Evolutionary conservation across 208 protist species (phyloP), one percentile per base, ranked within the genome.

Genomic region (Blastocrithidia nonstop): DNA sequence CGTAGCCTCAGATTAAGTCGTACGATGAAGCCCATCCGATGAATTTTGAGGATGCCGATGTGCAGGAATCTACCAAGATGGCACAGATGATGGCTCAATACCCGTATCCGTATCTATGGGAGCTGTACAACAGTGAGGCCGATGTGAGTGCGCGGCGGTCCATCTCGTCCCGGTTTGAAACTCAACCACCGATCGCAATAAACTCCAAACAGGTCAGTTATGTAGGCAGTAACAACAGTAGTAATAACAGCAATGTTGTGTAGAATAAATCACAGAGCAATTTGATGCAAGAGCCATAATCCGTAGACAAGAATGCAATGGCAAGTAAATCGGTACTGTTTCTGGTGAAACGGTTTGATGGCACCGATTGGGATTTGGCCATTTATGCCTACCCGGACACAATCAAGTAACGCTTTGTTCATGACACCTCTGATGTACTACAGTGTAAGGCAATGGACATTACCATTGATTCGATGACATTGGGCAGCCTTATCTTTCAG

Each of bases 321-420:
- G n/a, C n/a, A n/a, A n/a, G n/a, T n/a, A n/a, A n/a, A n/a, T n/a
- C n/a, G n/a, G n/a, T n/a, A n/a, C n/a, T n/a, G n/a, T n/a, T 53
- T 4, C 11, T 72, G n/a, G 59, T 56, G 4, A 61, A 61, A 31
- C 57, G 44, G 32, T 74, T 79, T 27, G 65, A 65, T 21, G 65
- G 70, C 29, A 38, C 54, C 7, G 50, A 71, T 58, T 74, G 65
- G 70, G 61, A 60, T 40, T 17, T 60, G 7, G 61, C 60, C 3
- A 21, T 79, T 19, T 22, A 50, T 25, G 13, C 33, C 29, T 50
- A 57, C 44, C 53, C 47, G 8, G 48, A 39, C 4, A 33, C 11
- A 16, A n/a, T 78, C 9, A 35, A 45, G 35, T 38, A 47, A 8
- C 56, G 64, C 17, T 71, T 72, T 40, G 42, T 46, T 25, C 38